phyloP scores from a whole-genome alignment of 78 protist genomes.

The Guillardia theta region DNA sequence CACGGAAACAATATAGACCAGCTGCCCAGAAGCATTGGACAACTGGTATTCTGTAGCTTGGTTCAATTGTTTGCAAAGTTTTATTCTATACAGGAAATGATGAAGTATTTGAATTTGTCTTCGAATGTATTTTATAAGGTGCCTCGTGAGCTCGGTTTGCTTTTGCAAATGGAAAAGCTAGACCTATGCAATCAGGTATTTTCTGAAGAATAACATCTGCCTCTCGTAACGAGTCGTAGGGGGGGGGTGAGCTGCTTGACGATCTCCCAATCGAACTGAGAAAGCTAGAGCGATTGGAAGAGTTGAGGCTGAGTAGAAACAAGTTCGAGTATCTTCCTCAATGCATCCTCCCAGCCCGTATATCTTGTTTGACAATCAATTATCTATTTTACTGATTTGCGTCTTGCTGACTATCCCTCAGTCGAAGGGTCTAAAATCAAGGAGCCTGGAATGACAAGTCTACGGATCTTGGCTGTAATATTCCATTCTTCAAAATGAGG shows the following conservation, averaged over 20 bases:
- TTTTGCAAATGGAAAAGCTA: not conserved
- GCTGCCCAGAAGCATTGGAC: not conserved
- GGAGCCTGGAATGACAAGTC: not conserved
- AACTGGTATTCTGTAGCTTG: not conserved
- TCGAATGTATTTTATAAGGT: not conserved
- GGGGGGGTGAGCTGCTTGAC: not conserved
- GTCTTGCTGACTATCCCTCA: not conserved
- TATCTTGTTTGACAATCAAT: not conserved
- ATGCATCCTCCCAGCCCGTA: not conserved
- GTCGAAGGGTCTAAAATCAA: not conserved
- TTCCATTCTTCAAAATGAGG: not conserved
- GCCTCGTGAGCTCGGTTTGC: not conserved
- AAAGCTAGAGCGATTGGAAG: not conserved
- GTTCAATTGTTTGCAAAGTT: no score
- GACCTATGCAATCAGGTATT: not conserved
- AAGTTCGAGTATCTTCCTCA: not conserved
- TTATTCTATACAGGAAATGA: no score
- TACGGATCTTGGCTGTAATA: not conserved
- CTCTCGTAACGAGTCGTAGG: no score
- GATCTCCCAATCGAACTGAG: not conserved
- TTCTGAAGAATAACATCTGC: no score
- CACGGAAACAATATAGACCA: not conserved
- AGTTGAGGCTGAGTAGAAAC: not conserved
- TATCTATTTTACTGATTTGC: not conserved
- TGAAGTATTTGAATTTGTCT: not conserved